Evolutionary conservation across 345 rosid genomes (phyloP).

Genomic region (Syzygium grande): DNA sequence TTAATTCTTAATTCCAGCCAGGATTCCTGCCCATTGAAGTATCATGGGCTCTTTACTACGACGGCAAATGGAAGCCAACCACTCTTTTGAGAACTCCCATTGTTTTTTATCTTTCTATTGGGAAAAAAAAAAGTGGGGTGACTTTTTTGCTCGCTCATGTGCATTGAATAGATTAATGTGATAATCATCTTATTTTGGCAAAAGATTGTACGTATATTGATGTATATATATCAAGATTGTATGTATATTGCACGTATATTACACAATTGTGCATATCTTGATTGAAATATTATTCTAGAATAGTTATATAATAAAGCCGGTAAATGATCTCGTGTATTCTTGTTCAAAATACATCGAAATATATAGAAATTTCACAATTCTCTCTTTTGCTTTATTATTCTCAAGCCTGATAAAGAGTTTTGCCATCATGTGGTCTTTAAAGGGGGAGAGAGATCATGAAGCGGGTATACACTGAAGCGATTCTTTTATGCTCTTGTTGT

Average conservation of each 20-base stretch:
- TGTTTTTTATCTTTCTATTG: not conserved
- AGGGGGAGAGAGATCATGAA: not conserved
- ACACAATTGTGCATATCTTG: too few species aligned
- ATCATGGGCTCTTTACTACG: slow-evolving; percentile 21
- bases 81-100: slow-evolving; percentile 2
- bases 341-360: too few species aligned
- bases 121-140: not conserved
- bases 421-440: not conserved
- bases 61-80: slow-evolving; percentile 26
- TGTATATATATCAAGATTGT: too few species aligned
- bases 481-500: slow-evolving; percentile 4
- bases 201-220: too few species aligned
- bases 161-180: not conserved
- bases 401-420: not conserved
- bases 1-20: slow-evolving; percentile 32
- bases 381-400: too few species aligned
- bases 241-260: too few species aligned
- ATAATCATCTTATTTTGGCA: not conserved
- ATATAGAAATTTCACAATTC: too few species aligned
- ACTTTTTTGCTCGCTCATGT: not conserved
- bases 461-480: slow-evolving; percentile 3
- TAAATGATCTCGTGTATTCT: too few species aligned
- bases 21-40: slow-evolving; percentile 38
- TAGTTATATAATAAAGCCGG: too few species aligned
- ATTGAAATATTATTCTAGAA: too few species aligned